Conservation (phyloP, 306 rosid genomes). For the Cucurbita maxima region DNA sequence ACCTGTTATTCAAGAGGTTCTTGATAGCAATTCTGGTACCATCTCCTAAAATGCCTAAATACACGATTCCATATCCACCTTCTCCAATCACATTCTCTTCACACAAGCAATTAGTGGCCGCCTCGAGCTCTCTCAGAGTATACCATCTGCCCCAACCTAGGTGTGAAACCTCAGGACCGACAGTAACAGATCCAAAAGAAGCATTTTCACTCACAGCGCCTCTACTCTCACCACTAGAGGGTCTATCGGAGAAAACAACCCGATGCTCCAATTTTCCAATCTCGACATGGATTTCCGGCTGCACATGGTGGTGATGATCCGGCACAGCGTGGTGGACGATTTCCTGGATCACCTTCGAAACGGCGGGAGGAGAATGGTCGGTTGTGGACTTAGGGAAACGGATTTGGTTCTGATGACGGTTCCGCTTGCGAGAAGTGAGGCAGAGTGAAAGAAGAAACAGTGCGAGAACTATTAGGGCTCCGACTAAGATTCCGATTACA, state of each 20-base stretch:
- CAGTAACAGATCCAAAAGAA: slow-evolving; percentile 43
- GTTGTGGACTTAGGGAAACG: slow-evolving; percentile 5
- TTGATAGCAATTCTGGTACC: slow-evolving; percentile 72
- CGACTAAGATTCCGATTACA: slow-evolving; percentile 78
- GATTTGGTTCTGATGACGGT: slow-evolving; percentile 17
- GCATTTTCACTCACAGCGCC: slow-evolving; percentile 37
- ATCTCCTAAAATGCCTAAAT: slow-evolving; percentile 54
- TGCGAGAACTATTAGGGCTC: slow-evolving; percentile 51
- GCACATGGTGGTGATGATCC: slow-evolving; percentile 34
- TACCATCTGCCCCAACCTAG: slow-evolving; percentile 99
- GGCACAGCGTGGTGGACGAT: slow-evolving; percentile 33
- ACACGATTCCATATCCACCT: slow-evolving; percentile 97
- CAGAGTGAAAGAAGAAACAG: slow-evolving; percentile 86
- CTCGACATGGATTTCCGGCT: slow-evolving; percentile 57
- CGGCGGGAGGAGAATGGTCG: slow-evolving; percentile 21
- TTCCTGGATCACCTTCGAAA: slow-evolving; percentile 76
- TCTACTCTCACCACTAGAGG: slow-evolving; percentile 76
- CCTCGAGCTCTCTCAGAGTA: slow-evolving; percentile 84
- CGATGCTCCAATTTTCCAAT: slow-evolving; percentile 59
- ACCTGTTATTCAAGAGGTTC: slow-evolving; percentile 93
- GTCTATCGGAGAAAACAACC: slow-evolving; percentile 51
- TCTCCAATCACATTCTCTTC: slow-evolving; percentile 86
- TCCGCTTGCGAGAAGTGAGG: slow-evolving; percentile 63
- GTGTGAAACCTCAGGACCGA: slow-evolving; percentile 88
- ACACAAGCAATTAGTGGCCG: slow-evolving; percentile 62